A percentile compares a stretch with the other conserved stretches of the same genome.
Evolutionary conservation across 306 rosid species (phyloP).

Genomic region (Albizia julibrissin): DNA sequence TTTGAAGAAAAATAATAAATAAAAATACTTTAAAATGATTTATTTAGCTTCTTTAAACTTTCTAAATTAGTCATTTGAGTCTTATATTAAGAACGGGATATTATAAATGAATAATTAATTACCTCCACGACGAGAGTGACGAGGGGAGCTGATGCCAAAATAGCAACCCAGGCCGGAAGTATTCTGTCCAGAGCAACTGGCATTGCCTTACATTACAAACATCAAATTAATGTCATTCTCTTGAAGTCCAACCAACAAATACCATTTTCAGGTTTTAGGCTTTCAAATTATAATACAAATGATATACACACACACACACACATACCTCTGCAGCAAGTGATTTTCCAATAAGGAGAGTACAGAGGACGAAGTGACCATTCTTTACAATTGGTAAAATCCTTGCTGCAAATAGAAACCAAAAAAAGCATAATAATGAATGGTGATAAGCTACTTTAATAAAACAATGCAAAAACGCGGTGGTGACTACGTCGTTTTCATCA

Average conservation of each 20-base stretch:
- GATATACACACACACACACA: too few species aligned
- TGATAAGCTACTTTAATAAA: background rate
- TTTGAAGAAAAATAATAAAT: too few species aligned
- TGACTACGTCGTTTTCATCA: background rate
- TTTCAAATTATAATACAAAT: background rate
- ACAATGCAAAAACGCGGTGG: background rate
- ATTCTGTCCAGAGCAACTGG: slow-evolving; percentile 60
- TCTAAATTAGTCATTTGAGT: too few species aligned
- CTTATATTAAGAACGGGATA: too few species aligned
- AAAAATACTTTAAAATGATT: too few species aligned
- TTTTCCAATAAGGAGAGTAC: slow-evolving; percentile 81
- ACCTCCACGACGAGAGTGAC: slow-evolving; percentile 63
- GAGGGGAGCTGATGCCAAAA: slow-evolving; percentile 56
- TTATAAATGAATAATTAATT: background rate
- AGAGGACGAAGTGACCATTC: slow-evolving; percentile 75
- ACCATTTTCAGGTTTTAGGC: background rate
- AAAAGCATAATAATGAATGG: background rate
- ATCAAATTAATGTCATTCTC: too few species aligned
- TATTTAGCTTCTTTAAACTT: too few species aligned
- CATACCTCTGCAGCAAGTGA: slow-evolving; percentile 79
- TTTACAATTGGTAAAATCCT: slow-evolving; percentile 76
- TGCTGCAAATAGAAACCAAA: slow-evolving; percentile 45
- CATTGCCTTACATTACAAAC: slow-evolving; percentile 51
- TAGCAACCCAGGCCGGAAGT: slow-evolving; percentile 51
- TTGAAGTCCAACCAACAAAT: background rate